Evolutionary conservation across 176 grass and related monocot genomes (phyloP).

Genomic region (Alopecurus myosuroides): DNA sequence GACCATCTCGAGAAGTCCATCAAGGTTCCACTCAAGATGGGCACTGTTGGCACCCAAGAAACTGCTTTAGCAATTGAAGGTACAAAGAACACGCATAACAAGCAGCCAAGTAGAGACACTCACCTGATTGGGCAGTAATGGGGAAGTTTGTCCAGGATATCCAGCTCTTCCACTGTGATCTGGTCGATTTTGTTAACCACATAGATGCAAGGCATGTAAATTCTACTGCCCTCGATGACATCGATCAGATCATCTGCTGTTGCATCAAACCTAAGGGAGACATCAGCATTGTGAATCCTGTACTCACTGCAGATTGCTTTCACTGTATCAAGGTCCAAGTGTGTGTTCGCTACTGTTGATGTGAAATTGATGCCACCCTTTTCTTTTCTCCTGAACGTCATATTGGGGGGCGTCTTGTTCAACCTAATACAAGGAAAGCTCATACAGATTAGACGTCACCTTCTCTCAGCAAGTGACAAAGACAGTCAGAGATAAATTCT

Average conservation of each 20-base stretch:
- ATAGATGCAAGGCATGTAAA: slow-evolving; percentile 97
- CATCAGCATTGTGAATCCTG: slow-evolving; percentile 93
- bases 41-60: slow-evolving; percentile 33
- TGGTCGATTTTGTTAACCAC: slow-evolving; percentile 96
- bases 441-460: slow-evolving; percentile 14
- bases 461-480: slow-evolving; percentile 2
- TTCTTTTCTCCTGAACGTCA: slow-evolving; percentile 87
- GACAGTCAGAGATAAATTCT: background rate
- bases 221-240: slow-evolving; percentile 91
- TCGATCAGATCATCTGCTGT: slow-evolving; percentile 98
- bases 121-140: slow-evolving; percentile 98
- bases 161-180: slow-evolving; percentile 94
- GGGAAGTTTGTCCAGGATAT: slow-evolving; percentile 96
- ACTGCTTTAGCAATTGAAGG: background rate
- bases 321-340: slow-evolving; percentile 91
- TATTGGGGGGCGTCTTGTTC: slow-evolving; percentile 94
- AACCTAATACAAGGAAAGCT: slow-evolving; percentile 47
- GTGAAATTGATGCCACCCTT: slow-evolving; percentile 99
- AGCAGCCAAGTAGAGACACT: slow-evolving; percentile 11
- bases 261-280: slow-evolving; percentile 88
- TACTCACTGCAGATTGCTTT: slow-evolving; percentile 98
- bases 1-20: slow-evolving; percentile 78
- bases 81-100: background rate
- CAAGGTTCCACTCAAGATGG: slow-evolving; percentile 92
- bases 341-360: slow-evolving; percentile 81